These are phyloP conservation scores for Leccinum variicolor DNA, from an alignment of 768 basidiomycete species.

Conservation along the genomic window DNA sequence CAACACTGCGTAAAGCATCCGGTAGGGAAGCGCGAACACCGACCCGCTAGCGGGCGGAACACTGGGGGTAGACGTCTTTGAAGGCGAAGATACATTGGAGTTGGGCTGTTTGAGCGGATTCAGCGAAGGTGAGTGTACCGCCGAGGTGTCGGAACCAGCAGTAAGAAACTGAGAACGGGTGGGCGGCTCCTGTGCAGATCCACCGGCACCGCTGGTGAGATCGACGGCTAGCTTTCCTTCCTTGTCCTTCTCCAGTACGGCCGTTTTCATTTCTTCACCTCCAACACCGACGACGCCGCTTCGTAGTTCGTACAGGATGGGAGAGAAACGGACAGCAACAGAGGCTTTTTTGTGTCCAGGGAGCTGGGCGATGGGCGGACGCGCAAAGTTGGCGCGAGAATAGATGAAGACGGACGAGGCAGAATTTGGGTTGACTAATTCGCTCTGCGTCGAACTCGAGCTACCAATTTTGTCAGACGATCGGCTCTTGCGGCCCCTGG, in stretches of 20 bases:
- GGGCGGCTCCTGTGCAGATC: constrained; percentile 7
- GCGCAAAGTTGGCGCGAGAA: constrained; percentile 89
- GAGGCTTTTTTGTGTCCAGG: constrained; percentile 97
- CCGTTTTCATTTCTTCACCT: constrained; percentile 45
- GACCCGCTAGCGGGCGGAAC: constrained; percentile 56
- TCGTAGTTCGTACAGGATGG: constrained; percentile 88
- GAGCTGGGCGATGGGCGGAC: constrained; percentile 90
- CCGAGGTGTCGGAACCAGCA: constrained; percentile 7
- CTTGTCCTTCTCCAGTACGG: constrained; percentile 62
- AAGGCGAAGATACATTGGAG: constrained; percentile 13
- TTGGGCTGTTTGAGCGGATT: constrained; percentile 13
- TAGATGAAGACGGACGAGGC: constrained; percentile 87
- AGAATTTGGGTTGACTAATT: constrained; percentile 35
- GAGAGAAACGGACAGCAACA: constrained; percentile 91
- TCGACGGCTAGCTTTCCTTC: constrained; percentile 64
- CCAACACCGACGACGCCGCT: constrained; percentile 43
- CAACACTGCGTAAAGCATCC: constrained; percentile 92
- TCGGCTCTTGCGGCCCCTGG: constrained; percentile 57
- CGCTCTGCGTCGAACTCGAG: constrained; percentile 26
- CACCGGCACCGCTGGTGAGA: constrained; percentile 39
- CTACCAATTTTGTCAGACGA: constrained; percentile 34
- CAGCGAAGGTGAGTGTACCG: constrained; percentile 9
- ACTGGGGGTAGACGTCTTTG: constrained; percentile 18
- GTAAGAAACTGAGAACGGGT: constrained; percentile 1
- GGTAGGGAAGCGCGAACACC: constrained; percentile 86